phyloP scores from a whole-genome alignment of 2,329 filamentous ascomycete species.

The Exophiala calicioides region DNA sequence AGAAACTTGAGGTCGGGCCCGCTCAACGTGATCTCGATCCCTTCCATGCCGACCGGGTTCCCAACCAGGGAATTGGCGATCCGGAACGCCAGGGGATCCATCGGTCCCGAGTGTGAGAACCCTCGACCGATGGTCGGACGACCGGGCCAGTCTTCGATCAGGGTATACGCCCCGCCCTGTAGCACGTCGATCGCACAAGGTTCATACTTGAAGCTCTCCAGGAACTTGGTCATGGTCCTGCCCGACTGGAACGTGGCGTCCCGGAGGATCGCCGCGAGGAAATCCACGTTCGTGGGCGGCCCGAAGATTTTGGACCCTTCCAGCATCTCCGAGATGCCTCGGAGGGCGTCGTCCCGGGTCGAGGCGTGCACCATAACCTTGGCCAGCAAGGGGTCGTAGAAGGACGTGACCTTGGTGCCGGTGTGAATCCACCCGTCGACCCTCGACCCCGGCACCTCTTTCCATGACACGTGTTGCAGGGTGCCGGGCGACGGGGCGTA shows the following conservation, averaged over 20 bases:
- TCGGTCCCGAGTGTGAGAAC: conserved; percentile 61
- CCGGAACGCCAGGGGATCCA: conserved; percentile 61
- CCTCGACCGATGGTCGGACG: conserved; percentile 59
- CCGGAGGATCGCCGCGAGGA: conserved; percentile 53
- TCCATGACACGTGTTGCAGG: conserved; percentile 59
- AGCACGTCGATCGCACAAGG: conserved; percentile 59
- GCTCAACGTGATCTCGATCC: conserved; percentile 61
- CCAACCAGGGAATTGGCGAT: conserved; percentile 63
- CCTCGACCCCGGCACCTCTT: conserved; percentile 50
- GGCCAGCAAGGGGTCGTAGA: conserved; percentile 60
- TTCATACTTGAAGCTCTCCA: conserved; percentile 53
- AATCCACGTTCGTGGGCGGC: conserved; percentile 60
- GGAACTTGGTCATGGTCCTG: conserved; percentile 59
- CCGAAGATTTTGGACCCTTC: conserved; percentile 52
- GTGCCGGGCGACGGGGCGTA: conserved; percentile 62
- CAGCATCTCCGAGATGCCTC: conserved; percentile 48
- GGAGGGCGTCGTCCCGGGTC: conserved; percentile 45
- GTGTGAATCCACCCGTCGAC: conserved; percentile 66
- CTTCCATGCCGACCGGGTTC: conserved; percentile 54
- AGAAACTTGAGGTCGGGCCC: conserved; percentile 62
- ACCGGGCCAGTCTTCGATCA: conserved; percentile 61
- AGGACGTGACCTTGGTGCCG: conserved; percentile 58
- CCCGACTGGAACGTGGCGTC: conserved; percentile 51
- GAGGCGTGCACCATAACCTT: conserved; percentile 59
- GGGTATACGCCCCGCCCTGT: conserved; percentile 57